Evolutionary conservation across 495 filamentous ascomycete genomes (phyloP), one percentile per base, ranked within the genome.

Genomic region (Penicillium canariense): DNA sequence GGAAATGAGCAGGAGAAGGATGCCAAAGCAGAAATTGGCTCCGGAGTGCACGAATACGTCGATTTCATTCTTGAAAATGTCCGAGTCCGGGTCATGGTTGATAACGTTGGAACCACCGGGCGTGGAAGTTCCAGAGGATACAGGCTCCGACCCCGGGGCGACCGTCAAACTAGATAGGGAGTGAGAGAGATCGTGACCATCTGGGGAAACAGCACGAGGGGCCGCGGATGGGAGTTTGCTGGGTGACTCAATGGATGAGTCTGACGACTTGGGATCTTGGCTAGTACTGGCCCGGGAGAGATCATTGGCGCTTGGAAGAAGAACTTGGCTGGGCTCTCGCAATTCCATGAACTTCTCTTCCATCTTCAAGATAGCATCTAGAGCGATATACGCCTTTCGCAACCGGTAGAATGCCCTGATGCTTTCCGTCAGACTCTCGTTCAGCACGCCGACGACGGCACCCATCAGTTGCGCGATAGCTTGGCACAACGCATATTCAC

Each of bases 341-440:
- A 58, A 62, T 45, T 74, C 74, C 64, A 86, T 70, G 45, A 79
- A 86, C 52, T 72, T 79, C 48, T 77, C 77, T 65, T 88, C 85
- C 60, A 81, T 82, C 46, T 84, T 79, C 54, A 82, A 58, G 52
- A 98, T 87, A 5, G 78, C 80, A 66, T 96, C 87, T 15, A 98
- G 75, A 4, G 93, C 88, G 22, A 88, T 74, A 63, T 87, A 97
- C 5, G 94, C 94, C 61, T 92, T 96, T 56, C 95, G 79, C 65
- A 98, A 67, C 67, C 92, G 94, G 67, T 96, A 96, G 59, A 97
- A 96, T 1, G 89, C 90, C 68, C 86, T 89, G 64, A 98, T 81
- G 40, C 84, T 90, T 60, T 97, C 94, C 0, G 93, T 94, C 58
- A 97, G 72, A 61, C 90, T 96, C 69, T 97, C 94, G 55, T 92